Conservation (phyloP, 169 alveolate species). For the Eimeria falciformis region DNA sequence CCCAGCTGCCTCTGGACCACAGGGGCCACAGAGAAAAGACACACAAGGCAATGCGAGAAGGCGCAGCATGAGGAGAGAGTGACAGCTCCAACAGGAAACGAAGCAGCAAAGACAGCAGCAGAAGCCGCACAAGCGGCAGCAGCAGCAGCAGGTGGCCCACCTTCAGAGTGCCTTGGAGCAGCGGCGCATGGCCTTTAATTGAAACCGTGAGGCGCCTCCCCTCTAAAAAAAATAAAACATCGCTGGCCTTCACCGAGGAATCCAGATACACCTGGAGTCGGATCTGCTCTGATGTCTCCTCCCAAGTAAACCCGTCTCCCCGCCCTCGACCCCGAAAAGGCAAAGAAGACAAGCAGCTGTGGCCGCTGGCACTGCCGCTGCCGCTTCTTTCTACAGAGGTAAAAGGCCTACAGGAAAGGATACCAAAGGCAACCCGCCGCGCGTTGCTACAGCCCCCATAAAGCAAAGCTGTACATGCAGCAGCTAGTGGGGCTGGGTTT, state of each 20-base stretch:
- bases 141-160: background rate
- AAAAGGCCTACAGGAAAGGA: no score
- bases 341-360: background rate
- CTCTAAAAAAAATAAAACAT: background rate
- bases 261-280: background rate
- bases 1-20: no score
- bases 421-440: no score
- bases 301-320: background rate
- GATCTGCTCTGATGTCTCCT: background rate
- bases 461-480: no score
- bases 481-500: no score
- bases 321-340: background rate
- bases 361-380: background rate
- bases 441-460: no score
- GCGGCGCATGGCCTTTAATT: background rate
- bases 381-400: background rate
- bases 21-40: no score
- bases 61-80: background rate
- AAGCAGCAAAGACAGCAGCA: background rate
- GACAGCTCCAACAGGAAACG: background rate
- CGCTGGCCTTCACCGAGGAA: background rate
- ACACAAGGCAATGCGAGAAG: background rate
- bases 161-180: background rate
- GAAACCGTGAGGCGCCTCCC: background rate
- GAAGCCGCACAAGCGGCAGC: slow-evolving; percentile 13